Evolutionary conservation across 495 filamentous ascomycete species (phyloP), one percentile per base, ranked within the genome.

Genomic region (Neurospora sp.): DNA sequence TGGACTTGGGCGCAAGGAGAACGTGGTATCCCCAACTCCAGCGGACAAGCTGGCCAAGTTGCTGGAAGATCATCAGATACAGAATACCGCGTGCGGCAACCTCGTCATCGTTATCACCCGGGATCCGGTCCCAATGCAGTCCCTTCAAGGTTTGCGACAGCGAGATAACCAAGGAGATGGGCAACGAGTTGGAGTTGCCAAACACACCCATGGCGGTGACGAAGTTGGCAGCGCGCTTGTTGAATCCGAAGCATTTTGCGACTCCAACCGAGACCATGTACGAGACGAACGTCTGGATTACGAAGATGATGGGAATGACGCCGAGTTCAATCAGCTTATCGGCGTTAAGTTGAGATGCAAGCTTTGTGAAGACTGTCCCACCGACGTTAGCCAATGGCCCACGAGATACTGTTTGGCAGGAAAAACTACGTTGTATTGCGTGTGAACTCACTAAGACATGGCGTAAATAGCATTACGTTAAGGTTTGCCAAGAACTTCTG

Each of bases 1-100:
- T 90, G 37, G 89, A 87, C 72, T 91, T 89, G 3, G 94, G 93
- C 18, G 94, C 94, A 9, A 99, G 85, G 18, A 99, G 84, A 53
- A 98, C 89, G 77, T 97, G 93, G 77, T 96, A 98, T 9, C 96
- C 96, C 96, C 96, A 99, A 75, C 93, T 98, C 96, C 96, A 99
- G 71, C 96, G 87, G 68, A 99, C 91, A 27, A 98, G 85, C 81
- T 99, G 96, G 31, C 96, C 96, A 20, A 99, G 88, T 79, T 99
- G 96, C 83, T 98, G 96, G 82, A 99, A 99, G 75, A 99, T 97
- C 71, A 99, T 85, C 12, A 99, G 86, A 77, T 99, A 99, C 3
- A 99, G 84, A 72, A 99, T 98, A 69, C 96, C 96, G 35, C 96
- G 89, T 1, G 96, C 94, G 9, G 90, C 94, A 18, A 99, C 96